Base-by-base conservation (phyloP, 2,329 filamentous ascomycete genomes). In the Clarireedia hainanense region DNA sequence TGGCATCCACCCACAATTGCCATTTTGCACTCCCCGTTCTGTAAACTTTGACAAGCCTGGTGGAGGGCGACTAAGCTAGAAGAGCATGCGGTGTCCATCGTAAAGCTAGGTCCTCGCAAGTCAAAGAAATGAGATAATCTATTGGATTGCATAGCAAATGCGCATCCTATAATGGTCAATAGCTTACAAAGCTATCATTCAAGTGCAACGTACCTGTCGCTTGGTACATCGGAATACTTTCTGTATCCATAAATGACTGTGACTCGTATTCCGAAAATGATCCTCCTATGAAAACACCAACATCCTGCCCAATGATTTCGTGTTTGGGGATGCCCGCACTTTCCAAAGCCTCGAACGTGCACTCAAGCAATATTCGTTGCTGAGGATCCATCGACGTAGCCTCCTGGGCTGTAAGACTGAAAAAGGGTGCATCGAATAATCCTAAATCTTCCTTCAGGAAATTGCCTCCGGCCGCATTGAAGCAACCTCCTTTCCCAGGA, bases 151-250 rank as follows among this genome's bases (percentile, higher is more conserved):
- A 81, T 78, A 9, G 52, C 52, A 36, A 55, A 55, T 24, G 52
- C 52, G 26, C 52, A 55, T 23, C 52, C 52, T 43, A 36, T 15
- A 2, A 77, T 39, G 14, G 46, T 53, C 7, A 53, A 42, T 23
- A 40, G n/a, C 4, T 12, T 9, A n/a, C 9, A 30, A 10, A 6
- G 4, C 27, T 14, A 23, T 5, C 1, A 7, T 15, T 24, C 1
- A 2, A 12, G 9, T 17, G 10, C 10, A 17, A 26, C 57, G 47
- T 56, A 6, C 79, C 79, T 0, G 77, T 80, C 6, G 78, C 76
- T 42, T 76, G 75, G 66, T 80, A 77, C 54, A 75, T 65, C 0
- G 77, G 76, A 39, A 75, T 73, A 62, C 71, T 75, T 49, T 79
- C 75, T 2, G 74, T 72, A 58, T 81, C 79, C 6, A 57, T 47